These are phyloP conservation scores for Leccinum ponderosum DNA, from an alignment of 1,284 basidiomycete genomes.

Conservation along the genomic window DNA sequence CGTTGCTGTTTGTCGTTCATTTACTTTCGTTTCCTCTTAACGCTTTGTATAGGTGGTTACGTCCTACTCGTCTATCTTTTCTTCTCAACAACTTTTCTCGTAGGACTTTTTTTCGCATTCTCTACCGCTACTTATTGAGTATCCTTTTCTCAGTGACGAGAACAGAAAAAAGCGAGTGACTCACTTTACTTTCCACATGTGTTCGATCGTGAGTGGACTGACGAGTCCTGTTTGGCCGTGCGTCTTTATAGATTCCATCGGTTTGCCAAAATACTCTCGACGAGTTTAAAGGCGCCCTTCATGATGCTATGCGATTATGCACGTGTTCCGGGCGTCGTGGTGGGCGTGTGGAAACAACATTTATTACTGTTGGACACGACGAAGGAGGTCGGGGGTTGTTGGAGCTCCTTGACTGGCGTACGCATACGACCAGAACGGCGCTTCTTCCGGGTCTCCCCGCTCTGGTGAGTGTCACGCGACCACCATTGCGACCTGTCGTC, in stretches of 20 bases:
- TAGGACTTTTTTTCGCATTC: too few species aligned
- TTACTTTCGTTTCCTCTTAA: too few species aligned
- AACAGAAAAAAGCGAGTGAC: constrained; percentile 2
- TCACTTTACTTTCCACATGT: background rate
- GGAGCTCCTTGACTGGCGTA: constrained; percentile 29
- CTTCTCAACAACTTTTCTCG: too few species aligned
- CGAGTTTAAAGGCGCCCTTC: constrained; percentile 21
- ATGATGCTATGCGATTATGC: constrained; percentile 24
- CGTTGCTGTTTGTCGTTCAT: too few species aligned
- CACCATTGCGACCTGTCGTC: background rate
- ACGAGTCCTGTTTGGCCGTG: background rate
- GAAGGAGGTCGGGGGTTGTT: constrained; percentile 17
- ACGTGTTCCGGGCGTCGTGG: constrained; percentile 21
- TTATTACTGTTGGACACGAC: constrained; percentile 29
- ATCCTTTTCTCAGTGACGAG: too few species aligned
- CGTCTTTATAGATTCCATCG: constrained; percentile 8
- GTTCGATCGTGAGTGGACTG: background rate
- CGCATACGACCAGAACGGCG: constrained; percentile 23
- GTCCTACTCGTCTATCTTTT: too few species aligned
- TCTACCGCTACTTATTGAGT: too few species aligned
- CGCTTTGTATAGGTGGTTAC: too few species aligned
- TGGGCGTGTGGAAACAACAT: constrained; percentile 24
- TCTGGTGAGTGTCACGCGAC: constrained; percentile 16
- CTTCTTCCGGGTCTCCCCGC: constrained; percentile 23
- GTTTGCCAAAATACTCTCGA: constrained; percentile 22